Base-by-base conservation (phyloP, 2,329 filamentous ascomycete genomes). In the Elsinoe perseae region DNA sequence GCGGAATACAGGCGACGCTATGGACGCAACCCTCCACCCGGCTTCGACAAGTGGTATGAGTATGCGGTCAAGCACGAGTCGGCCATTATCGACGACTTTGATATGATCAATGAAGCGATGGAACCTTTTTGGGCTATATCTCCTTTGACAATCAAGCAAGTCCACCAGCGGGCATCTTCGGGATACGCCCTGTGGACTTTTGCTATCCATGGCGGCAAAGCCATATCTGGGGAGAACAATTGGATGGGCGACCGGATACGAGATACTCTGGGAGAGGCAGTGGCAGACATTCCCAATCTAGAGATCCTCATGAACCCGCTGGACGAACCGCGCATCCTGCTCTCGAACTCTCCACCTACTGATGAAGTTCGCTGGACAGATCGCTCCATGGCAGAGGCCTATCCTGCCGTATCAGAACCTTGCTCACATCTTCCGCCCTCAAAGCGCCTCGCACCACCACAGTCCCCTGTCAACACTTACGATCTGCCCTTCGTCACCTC, bases 21-120 rank as follows among this genome's bases (percentile, higher is more conserved):
- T 62, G 65, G 70, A 2, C 74, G 77, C 54, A 72, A 77, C 59
- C 81, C 81, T 1, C 81, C 81, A 28, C 80, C 81, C 12, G 75
- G 76, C 8, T 84, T 84, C 60, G 78, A 83, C 60, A 70, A 75
- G 57, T 84, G 81, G 81, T 83, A 79, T 62, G 65, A 75, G 34
- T 83, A 77, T 64, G 80, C 81, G 1, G 74, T 69, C 4, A 73
- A 68, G 7, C 75, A 75, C 34, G 75, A 73, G 9, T 78, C 79
- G 0, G 64, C 76, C 4, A 68, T 83, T 7, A 78, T 83, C 48
- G 81, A 84, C 59, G 78, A 82, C 59, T 84, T 77, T 59, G 79
- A 83, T 66, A 79, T 77, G 60, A 81, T 84, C n/a, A 68, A 82
- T 59, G 65, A 76, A 18, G 79, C 83, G 60, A 64, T 84, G 10